Percentiles rank a stretch among this genome's conserved stretches.
phyloP scores from a whole-genome alignment of 1,284 basidiomycete species.

The Neonothopanus nambi region DNA sequence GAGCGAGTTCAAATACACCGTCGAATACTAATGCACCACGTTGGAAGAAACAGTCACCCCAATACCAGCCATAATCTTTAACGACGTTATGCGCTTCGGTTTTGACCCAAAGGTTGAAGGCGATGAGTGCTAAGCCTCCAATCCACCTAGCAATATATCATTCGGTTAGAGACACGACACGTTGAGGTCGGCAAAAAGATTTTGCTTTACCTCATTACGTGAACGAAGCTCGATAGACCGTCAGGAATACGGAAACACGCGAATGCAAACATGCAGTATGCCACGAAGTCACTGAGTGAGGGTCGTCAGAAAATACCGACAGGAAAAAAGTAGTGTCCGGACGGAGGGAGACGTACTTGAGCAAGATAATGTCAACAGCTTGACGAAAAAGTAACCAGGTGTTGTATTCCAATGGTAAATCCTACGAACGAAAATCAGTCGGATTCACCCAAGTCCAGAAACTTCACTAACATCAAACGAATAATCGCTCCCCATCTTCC shows the following conservation, averaged over 20 bases:
- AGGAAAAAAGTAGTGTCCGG: too few species aligned
- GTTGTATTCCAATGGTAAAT: slow-evolving; percentile 82
- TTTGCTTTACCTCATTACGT: slow-evolving; percentile 66
- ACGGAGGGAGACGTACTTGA: slow-evolving; percentile 69
- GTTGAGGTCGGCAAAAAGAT: neutral
- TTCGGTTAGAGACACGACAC: neutral
- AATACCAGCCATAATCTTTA: slow-evolving; percentile 94
- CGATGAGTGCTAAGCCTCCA: slow-evolving; percentile 82
- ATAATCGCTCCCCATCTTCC: slow-evolving; percentile 95
- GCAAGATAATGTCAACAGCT: slow-evolving; percentile 91
- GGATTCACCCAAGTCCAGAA: neutral
- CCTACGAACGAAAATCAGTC: slow-evolving; percentile 40
- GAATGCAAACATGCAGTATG: slow-evolving; percentile 96
- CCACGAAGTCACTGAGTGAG: slow-evolving; percentile 81
- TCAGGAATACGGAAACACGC: slow-evolving; percentile 84
- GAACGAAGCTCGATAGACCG: slow-evolving; percentile 72
- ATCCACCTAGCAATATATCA: slow-evolving; percentile 64
- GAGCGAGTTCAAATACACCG: slow-evolving; percentile 93
- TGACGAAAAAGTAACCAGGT: slow-evolving; percentile 92
- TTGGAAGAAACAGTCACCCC: slow-evolving; percentile 98
- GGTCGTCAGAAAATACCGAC: slow-evolving; percentile 12
- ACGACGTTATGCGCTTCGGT: slow-evolving; percentile 96
- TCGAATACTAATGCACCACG: slow-evolving; percentile 92
- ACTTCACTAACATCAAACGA: slow-evolving; percentile 75
- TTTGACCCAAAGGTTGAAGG: slow-evolving; percentile 99